These are phyloP conservation scores for Amanita pseudoporphyria DNA, from an alignment of 768 basidiomycete species.

Conservation along the genomic window DNA sequence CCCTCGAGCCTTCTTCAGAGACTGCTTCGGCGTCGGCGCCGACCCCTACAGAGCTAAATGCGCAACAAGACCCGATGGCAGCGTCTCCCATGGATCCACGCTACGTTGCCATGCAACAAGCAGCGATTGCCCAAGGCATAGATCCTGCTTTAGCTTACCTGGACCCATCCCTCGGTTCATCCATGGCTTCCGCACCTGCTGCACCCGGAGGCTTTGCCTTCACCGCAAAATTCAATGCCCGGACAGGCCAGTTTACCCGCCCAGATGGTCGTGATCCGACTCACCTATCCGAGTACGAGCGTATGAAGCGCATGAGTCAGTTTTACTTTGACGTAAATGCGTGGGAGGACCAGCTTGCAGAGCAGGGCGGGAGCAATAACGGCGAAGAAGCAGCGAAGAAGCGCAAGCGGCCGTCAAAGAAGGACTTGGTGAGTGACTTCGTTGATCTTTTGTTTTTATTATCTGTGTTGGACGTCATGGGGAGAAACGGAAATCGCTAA, in stretches of 20 bases:
- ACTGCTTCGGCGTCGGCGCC: conserved; percentile 16
- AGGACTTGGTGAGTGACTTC: conserved; percentile 60
- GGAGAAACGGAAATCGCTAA: conserved; percentile 7
- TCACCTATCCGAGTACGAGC: conserved; percentile 73
- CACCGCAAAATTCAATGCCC: conserved; percentile 72
- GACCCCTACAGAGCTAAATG: conserved; percentile 16
- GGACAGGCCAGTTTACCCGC: conserved; percentile 67
- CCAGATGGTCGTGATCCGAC: conserved; percentile 60
- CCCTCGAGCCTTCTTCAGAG: conserved; percentile 36
- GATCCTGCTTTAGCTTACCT: conserved; percentile 75
- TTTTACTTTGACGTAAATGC: conserved; percentile 80
- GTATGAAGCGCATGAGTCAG: conserved; percentile 78
- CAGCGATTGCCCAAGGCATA: conserved; percentile 71
- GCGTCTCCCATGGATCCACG: conserved; percentile 24
- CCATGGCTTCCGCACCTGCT: conserved; percentile 16
- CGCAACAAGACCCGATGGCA: conserved; percentile 12
- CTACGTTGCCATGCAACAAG: conserved; percentile 50
- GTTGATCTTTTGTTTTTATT: conserved; percentile 1
- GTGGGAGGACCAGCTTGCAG: conserved; percentile 67
- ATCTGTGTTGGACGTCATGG: conserved; percentile 2
- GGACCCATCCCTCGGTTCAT: conserved; percentile 57
- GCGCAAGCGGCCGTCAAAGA: conserved; percentile 71
- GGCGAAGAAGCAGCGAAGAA: conserved; percentile 43
- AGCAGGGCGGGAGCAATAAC: conserved; percentile 27
- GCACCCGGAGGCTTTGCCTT: conserved; percentile 32